Evolutionary conservation across 192 early-diverging fungal genomes (phyloP).

Genomic region (Coemansia sp.): DNA sequence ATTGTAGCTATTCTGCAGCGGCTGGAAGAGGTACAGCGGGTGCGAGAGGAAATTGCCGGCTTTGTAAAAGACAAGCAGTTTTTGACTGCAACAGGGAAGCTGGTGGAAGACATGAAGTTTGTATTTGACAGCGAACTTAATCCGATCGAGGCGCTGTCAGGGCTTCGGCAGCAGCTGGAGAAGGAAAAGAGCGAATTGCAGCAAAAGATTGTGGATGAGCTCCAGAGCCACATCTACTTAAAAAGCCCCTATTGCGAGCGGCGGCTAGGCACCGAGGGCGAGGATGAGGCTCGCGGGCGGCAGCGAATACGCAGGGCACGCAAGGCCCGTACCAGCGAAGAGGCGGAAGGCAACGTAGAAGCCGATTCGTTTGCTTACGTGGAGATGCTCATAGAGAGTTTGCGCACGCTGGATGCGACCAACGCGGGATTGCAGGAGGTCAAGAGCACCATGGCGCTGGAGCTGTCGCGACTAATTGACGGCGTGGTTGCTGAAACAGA

Average conservation of each 20-base stretch:
- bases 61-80: conserved; percentile 67
- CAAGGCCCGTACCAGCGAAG: conserved; percentile 39
- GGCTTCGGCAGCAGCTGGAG: conserved; percentile 63
- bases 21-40: conserved; percentile 67
- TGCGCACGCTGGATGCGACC: conserved; percentile 55
- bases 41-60: conserved; percentile 61
- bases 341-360: conserved; percentile 60
- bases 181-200: conserved; percentile 50
- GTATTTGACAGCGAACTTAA: conserved; percentile 63
- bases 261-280: conserved; percentile 42
- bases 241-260: conserved; percentile 75
- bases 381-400: conserved; percentile 71
- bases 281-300: conserved; percentile 19
- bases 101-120: conserved; percentile 64
- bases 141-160: conserved; percentile 68
- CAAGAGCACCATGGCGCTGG: conserved; percentile 65
- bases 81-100: conserved; percentile 60
- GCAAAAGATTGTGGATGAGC: conserved; percentile 68
- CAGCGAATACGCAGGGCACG: conserved; percentile 30
- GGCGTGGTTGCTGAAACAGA: conserved; percentile 71
- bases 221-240: conserved; percentile 75
- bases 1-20: conserved; percentile 72
- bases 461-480: conserved; percentile 70
- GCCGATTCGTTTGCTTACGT: conserved; percentile 75
- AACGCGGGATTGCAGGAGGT: conserved; percentile 58